phyloP scores from a whole-genome alignment of 345 rosid genomes.

The Aethionema arabicum region DNA sequence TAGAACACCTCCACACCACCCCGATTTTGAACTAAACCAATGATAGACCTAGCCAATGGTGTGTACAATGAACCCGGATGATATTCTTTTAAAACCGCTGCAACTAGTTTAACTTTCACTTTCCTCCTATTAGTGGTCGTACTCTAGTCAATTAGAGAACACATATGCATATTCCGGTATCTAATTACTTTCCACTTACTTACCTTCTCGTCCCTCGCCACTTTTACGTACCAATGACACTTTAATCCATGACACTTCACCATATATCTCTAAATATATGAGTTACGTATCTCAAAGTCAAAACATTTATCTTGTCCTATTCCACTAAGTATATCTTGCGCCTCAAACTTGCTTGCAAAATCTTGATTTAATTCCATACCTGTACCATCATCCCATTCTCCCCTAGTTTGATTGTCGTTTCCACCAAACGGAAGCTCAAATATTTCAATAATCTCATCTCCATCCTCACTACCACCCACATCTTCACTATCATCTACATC shows the following conservation, averaged over 20 bases:
- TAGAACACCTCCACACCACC: no score
- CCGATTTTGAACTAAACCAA: no score
- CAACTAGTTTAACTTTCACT: background rate
- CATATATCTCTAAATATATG: background rate
- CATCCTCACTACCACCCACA: background rate
- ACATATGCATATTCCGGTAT: background rate
- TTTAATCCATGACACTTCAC: background rate
- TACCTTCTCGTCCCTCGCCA: background rate
- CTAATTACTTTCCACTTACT: background rate
- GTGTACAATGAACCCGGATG: no score
- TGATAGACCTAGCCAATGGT: no score
- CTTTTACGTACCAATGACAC: background rate
- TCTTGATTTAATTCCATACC: background rate
- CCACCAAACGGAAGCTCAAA: background rate
- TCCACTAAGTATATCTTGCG: background rate
- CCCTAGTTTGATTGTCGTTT: background rate
- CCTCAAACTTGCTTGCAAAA: background rate
- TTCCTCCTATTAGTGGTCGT: background rate
- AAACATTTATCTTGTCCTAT: no score
- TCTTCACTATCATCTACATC: background rate
- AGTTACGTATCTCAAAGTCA: background rate
- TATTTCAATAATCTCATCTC: background rate
- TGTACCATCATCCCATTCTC: background rate
- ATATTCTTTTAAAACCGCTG: no score
- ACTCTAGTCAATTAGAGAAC: background rate